Evolutionary conservation across 1,284 basidiomycete species (phyloP).

Genomic region (Ceratobasidium sp.): DNA sequence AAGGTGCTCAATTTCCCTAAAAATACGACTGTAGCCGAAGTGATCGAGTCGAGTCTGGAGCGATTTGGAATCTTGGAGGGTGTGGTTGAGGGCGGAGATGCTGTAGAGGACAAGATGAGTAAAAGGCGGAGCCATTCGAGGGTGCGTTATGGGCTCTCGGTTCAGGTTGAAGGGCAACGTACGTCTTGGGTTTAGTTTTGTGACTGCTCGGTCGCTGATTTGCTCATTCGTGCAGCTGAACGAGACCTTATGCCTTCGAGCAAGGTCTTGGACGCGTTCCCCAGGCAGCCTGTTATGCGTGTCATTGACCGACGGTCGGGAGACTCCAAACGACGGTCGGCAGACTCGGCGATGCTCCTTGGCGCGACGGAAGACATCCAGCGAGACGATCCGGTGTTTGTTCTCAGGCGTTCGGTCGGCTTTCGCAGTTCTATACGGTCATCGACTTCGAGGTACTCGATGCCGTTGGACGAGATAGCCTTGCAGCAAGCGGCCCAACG

Average conservation of each 20-base stretch:
- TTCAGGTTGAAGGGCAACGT: slow-evolving; percentile 75
- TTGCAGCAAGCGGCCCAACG: slow-evolving; percentile 59
- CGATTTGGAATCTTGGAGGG: slow-evolving; percentile 94
- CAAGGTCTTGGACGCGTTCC: slow-evolving; percentile 87
- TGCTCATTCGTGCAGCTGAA: slow-evolving; percentile 63
- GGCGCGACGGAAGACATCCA: slow-evolving; percentile 80
- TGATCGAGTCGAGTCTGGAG: slow-evolving; percentile 91
- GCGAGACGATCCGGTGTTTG: slow-evolving; percentile 87
- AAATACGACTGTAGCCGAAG: slow-evolving; percentile 95
- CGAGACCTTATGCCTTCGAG: slow-evolving; percentile 79
- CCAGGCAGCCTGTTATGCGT: slow-evolving; percentile 78
- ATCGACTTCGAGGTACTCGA: slow-evolving; percentile 70
- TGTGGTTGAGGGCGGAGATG: slow-evolving; percentile 97
- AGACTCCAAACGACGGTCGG: slow-evolving; percentile 85
- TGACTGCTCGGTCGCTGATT: neutral
- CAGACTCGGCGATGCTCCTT: slow-evolving; percentile 81
- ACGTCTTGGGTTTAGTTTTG: slow-evolving; percentile 52
- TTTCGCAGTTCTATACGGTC: slow-evolving; percentile 67
- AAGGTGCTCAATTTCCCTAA: too few relatives aligned
- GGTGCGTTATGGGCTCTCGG: slow-evolving; percentile 83
- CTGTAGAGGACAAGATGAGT: slow-evolving; percentile 90
- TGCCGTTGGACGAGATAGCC: slow-evolving; percentile 79
- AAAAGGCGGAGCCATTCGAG: slow-evolving; percentile 82
- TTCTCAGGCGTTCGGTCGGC: slow-evolving; percentile 81
- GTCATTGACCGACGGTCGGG: slow-evolving; percentile 69